These are phyloP conservation scores for Pythium phragmiticola DNA, from an alignment of 352 stramenopile species.

Conservation along the genomic window DNA sequence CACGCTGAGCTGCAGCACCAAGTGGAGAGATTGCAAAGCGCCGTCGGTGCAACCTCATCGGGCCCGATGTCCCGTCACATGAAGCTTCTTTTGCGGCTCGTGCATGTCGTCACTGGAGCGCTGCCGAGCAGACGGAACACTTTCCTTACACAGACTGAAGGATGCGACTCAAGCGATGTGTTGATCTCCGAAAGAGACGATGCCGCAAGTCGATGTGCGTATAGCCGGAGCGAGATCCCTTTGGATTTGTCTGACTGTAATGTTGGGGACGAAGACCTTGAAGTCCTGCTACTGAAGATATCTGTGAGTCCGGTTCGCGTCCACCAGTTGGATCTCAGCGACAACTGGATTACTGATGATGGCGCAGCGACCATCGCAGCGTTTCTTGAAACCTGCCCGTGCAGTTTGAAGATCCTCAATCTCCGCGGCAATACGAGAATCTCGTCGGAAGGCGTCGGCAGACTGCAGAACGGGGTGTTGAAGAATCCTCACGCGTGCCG, in stretches of 20 bases:
- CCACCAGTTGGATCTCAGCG: constrained; percentile 36
- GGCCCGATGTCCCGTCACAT: background rate
- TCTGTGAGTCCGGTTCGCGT: constrained; percentile 33
- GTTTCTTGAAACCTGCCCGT: constrained; percentile 40
- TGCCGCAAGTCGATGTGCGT: background rate
- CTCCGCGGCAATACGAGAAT: constrained; percentile 35
- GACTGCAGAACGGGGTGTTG: constrained; percentile 31
- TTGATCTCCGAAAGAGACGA: constrained; percentile 22
- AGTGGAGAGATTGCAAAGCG: background rate
- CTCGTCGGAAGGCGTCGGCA: constrained; percentile 33
- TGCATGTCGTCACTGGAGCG: constrained; percentile 39
- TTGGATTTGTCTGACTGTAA: constrained; percentile 35
- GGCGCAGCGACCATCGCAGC: constrained; percentile 36
- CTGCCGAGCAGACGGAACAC: constrained; percentile 36
- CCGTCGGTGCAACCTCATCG: background rate
- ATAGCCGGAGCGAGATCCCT: background rate
- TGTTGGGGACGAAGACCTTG: constrained; percentile 42
- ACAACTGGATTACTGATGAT: constrained; percentile 41
- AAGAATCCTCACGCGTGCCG: constrained; percentile 36
- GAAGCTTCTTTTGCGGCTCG: constrained; percentile 43
- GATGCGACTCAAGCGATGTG: constrained; percentile 32
- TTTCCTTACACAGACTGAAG: constrained; percentile 47
- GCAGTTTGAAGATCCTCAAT: constrained; percentile 31
- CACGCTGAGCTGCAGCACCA: constrained; percentile 15
- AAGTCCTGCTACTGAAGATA: constrained; percentile 43